Evolutionary conservation across 192 early-diverging fungal species (phyloP).

Genomic region (Coemansia sp.): DNA sequence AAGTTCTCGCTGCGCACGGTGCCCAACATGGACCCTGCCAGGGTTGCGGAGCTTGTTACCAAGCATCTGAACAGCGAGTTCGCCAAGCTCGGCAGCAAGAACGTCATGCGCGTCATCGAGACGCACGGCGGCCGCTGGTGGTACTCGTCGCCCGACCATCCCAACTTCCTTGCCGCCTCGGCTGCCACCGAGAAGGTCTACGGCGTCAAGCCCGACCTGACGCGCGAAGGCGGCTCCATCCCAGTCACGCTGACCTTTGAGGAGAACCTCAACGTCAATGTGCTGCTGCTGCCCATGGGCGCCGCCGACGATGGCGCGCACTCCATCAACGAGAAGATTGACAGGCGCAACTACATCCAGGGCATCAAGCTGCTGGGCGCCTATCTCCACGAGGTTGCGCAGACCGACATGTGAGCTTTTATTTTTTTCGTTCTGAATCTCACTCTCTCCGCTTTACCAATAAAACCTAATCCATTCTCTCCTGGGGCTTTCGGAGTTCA

Average conservation of each 20-base stretch:
- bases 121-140: conserved; percentile 86
- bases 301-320: conserved; percentile 93
- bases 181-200: conserved; percentile 93
- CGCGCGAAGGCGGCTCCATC: conserved; percentile 97
- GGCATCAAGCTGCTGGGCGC: conserved; percentile 93
- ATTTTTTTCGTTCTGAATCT: not conserved
- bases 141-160: conserved; percentile 88
- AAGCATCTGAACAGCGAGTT: conserved; percentile 81
- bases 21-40: conserved; percentile 86
- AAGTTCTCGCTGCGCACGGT: conserved; percentile 99
- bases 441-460: not conserved
- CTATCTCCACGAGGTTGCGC: conserved; percentile 87
- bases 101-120: conserved; percentile 71
- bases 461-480: not conserved
- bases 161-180: conserved; percentile 89
- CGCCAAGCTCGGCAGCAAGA: conserved; percentile 87
- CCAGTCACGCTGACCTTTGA: conserved; percentile 98
- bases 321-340: conserved; percentile 96
- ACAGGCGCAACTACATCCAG: conserved; percentile 88
- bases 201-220: conserved; percentile 89
- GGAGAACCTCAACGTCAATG: conserved; percentile 87
- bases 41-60: conserved; percentile 72
- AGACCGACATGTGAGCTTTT: conserved; percentile 25
- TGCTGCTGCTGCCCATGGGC: conserved; percentile 95
- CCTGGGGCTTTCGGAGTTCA: too few relatives aligned